Conservation (phyloP, 495 filamentous ascomycete genomes). For the Penicillium soppii region DNA sequence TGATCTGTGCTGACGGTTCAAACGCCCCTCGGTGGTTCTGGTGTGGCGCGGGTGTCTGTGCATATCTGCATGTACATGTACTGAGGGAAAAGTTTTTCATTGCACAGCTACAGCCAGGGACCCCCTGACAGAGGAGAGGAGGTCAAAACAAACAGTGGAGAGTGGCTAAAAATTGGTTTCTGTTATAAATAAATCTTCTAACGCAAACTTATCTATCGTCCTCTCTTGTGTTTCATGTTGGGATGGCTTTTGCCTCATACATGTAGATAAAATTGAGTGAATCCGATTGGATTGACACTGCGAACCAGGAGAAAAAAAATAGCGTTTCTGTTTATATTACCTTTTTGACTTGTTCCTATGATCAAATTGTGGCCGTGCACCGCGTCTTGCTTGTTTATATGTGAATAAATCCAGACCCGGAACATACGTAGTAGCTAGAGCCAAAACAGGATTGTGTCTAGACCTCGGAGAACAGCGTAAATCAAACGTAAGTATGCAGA, state of each 20-base stretch:
- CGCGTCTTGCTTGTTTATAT: constrained; percentile 5
- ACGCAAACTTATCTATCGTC: neutral
- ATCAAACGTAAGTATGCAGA: constrained; percentile 5
- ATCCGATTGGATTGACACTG: constrained; percentile 12
- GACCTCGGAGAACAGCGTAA: neutral
- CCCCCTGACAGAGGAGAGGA: constrained; percentile 14
- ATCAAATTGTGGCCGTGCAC: constrained; percentile 7
- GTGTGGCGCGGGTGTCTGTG: constrained; percentile 22
- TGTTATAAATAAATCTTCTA: neutral
- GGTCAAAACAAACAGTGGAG: neutral
- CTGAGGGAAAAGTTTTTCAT: constrained; percentile 13
- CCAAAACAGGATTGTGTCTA: neutral
- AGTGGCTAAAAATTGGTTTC: constrained; percentile 10
- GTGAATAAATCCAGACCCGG: neutral
- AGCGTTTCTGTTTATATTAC: constrained; percentile 11
- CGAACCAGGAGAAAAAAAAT: constrained; percentile 14
- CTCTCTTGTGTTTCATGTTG: constrained; percentile 5
- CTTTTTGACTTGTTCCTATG: constrained; percentile 1
- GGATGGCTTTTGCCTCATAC: constrained; percentile 4
- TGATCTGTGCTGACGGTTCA: constrained; percentile 6
- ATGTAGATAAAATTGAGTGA: constrained; percentile 4
- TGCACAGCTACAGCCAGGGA: constrained; percentile 6
- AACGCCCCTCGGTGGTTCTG: constrained; percentile 5
- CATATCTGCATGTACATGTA: constrained; percentile 16
- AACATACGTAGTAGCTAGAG: neutral